These are phyloP conservation scores for Skeletonema tropicum DNA, from an alignment of 108 stramenopile species.

Conservation along the genomic window DNA sequence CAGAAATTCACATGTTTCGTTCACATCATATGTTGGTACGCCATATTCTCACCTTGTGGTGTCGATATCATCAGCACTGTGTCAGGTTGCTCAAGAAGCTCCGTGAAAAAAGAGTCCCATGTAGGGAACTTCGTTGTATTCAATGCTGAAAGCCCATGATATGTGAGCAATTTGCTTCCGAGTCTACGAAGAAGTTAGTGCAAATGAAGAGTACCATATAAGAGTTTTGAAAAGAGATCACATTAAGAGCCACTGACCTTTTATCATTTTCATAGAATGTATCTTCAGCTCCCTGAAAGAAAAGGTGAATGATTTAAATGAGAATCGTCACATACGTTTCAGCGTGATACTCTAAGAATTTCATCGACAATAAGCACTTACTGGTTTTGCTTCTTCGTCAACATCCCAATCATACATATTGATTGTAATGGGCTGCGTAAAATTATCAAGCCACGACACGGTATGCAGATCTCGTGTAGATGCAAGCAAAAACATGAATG, in stretches of 20 bases:
- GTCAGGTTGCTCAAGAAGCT: constrained; percentile 56
- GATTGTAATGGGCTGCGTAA: constrained; percentile 60
- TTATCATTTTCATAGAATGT: constrained; percentile 41
- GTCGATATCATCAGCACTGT: constrained; percentile 52
- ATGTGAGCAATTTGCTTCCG: constrained; percentile 56
- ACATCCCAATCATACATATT: constrained; percentile 40
- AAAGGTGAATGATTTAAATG: background rate
- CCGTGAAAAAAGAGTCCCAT: constrained; percentile 80
- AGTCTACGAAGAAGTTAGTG: constrained; percentile 10
- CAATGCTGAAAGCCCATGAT: constrained; percentile 72
- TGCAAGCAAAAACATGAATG: constrained; percentile 68
- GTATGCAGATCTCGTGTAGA: constrained; percentile 75
- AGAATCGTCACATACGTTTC: constrained; percentile 2
- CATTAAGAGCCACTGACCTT: constrained; percentile 11
- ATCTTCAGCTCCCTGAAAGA: constrained; percentile 15
- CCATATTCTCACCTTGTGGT: constrained; percentile 1
- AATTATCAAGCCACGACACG: constrained; percentile 71
- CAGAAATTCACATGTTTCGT: too few relatives aligned
- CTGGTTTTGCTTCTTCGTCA: constrained; percentile 26
- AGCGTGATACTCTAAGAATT: background rate
- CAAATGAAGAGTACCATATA: background rate
- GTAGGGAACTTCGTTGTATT: constrained; percentile 71
- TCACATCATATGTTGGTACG: too few relatives aligned
- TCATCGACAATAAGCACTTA: background rate
- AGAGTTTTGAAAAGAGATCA: background rate